Base-by-base conservation (phyloP, 192 early-diverging fungal genomes). In the Coemansia sp. region DNA sequence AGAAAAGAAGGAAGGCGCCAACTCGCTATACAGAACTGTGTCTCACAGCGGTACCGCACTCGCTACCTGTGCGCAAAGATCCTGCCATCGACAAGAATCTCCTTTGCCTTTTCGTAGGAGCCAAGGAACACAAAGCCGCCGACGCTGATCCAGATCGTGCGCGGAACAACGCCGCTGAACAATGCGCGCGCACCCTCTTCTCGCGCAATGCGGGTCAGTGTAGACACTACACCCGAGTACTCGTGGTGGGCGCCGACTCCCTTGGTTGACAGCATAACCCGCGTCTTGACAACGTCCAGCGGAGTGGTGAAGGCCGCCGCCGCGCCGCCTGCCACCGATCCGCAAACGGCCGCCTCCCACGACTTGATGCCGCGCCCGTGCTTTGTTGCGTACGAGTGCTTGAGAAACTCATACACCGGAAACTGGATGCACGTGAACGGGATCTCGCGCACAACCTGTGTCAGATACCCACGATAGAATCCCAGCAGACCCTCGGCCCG, bases 351-450 rank as follows among this genome's bases (percentile, higher is more conserved):
- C 8, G 94, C 92, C 74, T 96, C 92, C 84, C 87, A 91, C 37
- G 95, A 88, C 58, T 90, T 78, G 21, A 87, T 78, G 19, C 62
- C 65, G 32, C 87, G 69, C 7, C 85, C 73, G 8, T 88, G 74
- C 5, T 73, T 58, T n/a, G 32, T 41, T 16, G 89, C 81, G 48
- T 86, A 86, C 15, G 71, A 49, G 58, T 77, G 71, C 84, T 97
- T 98, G 57, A 97, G 82, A 42, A 85, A 89, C 79, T 98, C 97
- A 72, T 95, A 98, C 45, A 98, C 69, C 7, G 97, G 94, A 74
- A 98, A 98, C 76, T 98, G 97, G 40, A 98, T 90, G 76, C 94
- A 96, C 0, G 95, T 88, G 70, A 98, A 98, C 18, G 97, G 97
- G 69, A 98, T 96, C 84, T 99, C 97, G 45, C 97, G 86, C 66